phyloP scores from a whole-genome alignment of 371 early-diverging fungal species.

The Phascolomyces articulosus region DNA sequence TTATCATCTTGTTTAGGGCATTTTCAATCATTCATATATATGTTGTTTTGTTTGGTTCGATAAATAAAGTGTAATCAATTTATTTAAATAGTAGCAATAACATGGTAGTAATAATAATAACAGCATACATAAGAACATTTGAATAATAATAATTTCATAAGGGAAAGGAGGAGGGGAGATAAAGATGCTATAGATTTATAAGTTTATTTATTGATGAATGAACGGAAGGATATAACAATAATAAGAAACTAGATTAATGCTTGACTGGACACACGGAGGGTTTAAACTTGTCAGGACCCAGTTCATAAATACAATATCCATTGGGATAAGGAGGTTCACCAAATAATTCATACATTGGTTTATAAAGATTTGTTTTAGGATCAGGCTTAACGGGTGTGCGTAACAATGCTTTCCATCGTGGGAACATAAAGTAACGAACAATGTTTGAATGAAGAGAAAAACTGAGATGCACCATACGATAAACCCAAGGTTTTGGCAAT shows the following conservation, averaged over 20 bases:
- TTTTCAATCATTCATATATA: too few relatives aligned
- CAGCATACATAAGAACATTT: too few relatives aligned
- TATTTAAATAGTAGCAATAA: too few relatives aligned
- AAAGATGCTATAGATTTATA: too few relatives aligned
- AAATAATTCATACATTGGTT: constrained; percentile 31
- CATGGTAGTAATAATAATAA: too few relatives aligned
- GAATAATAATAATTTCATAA: too few relatives aligned
- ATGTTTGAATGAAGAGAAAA: not conserved
- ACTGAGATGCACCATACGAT: not conserved
- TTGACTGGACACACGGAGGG: constrained; percentile 17
- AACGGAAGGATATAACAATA: too few relatives aligned
- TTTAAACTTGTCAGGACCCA: constrained; percentile 40
- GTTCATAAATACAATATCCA: constrained; percentile 40
- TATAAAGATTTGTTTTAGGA: constrained; percentile 26
- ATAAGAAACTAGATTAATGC: not conserved
- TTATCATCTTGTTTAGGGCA: too few relatives aligned
- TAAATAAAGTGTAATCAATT: too few relatives aligned
- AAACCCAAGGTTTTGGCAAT: not conserved
- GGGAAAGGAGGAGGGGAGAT: too few relatives aligned
- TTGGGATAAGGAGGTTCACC: constrained; percentile 26
- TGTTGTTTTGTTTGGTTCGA: too few relatives aligned
- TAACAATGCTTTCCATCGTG: constrained; percentile 20
- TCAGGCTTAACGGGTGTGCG: constrained; percentile 33
- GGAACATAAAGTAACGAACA: constrained; percentile 29
- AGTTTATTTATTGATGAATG: too few relatives aligned